A percentile compares a stretch with the other conserved stretches of the same genome.
These are phyloP conservation scores for Amphichorda felina DNA, from an alignment of 2,329 filamentous ascomycete species.

Conservation along the genomic window DNA sequence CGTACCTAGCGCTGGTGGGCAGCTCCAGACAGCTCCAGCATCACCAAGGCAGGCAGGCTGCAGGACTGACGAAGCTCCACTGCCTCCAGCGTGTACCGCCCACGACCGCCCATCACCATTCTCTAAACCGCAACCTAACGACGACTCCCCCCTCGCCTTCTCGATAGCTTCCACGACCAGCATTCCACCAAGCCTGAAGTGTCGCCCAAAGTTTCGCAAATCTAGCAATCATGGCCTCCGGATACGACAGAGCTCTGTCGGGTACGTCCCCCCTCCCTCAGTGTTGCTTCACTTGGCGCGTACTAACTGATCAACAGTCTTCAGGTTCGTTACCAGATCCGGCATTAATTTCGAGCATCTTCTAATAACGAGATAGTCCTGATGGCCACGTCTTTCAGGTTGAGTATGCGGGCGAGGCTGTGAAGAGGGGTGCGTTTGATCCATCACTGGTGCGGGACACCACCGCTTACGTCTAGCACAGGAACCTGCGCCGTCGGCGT, in stretches of 20 bases:
- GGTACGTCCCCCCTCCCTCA: conserved; percentile 48
- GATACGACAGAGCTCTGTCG: conserved; percentile 98
- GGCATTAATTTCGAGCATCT: conserved; percentile 3
- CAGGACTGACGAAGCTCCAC: conserved; percentile 8
- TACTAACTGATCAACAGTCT: conserved; percentile 53
- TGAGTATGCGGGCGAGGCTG: conserved; percentile 96
- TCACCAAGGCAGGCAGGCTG: conserved; percentile 6
- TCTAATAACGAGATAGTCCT: conserved; percentile 57
- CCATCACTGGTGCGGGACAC: neutral
- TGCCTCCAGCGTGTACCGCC: neutral
- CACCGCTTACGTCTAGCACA: conserved; percentile 18
- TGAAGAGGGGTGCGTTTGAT: conserved; percentile 71
- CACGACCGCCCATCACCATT: conserved; percentile 1
- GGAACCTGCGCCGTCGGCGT: conserved; percentile 97
- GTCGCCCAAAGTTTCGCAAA: neutral
- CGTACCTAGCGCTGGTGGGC: conserved; percentile 1
- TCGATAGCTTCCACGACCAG: too few species aligned
- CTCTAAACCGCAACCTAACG: neutral
- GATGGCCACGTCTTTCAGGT: conserved; percentile 99
- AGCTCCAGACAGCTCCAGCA: conserved; percentile 15
- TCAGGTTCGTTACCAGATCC: conserved; percentile 45
- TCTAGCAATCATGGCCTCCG: conserved; percentile 58
- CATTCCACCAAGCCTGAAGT: neutral
- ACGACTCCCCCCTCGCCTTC: too few species aligned
- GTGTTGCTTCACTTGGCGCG: neutral